A percentile compares a stretch with the other conserved stretches of the same genome.
Evolutionary conservation across 768 basidiomycete species (phyloP).

Genomic region (Naganishia friedmannii): DNA sequence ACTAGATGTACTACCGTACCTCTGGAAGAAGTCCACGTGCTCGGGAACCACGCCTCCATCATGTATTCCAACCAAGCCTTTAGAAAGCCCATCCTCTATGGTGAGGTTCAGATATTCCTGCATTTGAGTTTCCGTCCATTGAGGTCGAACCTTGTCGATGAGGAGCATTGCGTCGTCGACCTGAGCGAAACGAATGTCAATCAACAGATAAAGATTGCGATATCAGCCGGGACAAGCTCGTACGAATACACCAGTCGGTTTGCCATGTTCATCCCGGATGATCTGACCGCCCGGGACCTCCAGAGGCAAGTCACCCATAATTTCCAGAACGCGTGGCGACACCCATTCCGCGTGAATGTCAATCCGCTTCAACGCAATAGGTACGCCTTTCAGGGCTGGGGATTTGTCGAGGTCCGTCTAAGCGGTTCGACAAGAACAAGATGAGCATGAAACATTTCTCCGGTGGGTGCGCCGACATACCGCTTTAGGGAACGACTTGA

Average conservation of each 20-base stretch:
- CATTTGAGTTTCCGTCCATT: slow-evolving; percentile 62
- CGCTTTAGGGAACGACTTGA: slow-evolving; percentile 82
- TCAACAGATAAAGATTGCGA: too few species aligned
- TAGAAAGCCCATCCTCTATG: slow-evolving; percentile 66
- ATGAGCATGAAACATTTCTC: background rate
- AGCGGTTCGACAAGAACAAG: background rate
- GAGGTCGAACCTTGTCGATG: slow-evolving; percentile 61
- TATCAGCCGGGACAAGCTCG: slow-evolving; percentile 15
- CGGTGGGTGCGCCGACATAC: slow-evolving; percentile 33
- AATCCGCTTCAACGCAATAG: slow-evolving; percentile 70
- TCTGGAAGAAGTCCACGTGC: slow-evolving; percentile 64
- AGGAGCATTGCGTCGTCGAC: slow-evolving; percentile 84
- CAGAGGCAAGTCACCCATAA: slow-evolving; percentile 61
- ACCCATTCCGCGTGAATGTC: slow-evolving; percentile 88
- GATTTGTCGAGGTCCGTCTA: slow-evolving; percentile 66
- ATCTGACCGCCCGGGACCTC: slow-evolving; percentile 73
- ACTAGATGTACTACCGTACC: slow-evolving; percentile 54
- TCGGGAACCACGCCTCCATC: slow-evolving; percentile 65
- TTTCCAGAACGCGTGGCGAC: slow-evolving; percentile 65
- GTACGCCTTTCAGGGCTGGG: slow-evolving; percentile 64
- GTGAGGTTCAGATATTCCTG: slow-evolving; percentile 65
- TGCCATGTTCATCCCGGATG: slow-evolving; percentile 62
- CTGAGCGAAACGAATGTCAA: slow-evolving; percentile 24
- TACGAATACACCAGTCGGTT: slow-evolving; percentile 64
- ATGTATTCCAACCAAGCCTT: slow-evolving; percentile 81